Conservation (phyloP, 768 basidiomycete species). For the Atractiella rhizophila region DNA sequence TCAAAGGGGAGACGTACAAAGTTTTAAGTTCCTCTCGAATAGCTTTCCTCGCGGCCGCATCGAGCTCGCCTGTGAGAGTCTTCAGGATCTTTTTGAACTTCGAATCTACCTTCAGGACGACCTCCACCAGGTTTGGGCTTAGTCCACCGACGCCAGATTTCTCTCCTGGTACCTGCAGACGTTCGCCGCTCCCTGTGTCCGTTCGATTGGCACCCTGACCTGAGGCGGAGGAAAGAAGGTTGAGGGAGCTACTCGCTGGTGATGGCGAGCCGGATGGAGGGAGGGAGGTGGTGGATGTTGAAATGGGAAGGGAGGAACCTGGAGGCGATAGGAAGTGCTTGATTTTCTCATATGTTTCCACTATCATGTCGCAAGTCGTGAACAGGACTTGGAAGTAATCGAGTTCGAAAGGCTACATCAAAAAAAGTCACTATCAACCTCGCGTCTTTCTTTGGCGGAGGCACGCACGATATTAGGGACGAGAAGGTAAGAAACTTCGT, state of each 20-base stretch:
- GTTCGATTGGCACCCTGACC: too few species aligned
- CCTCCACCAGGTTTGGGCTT: slow-evolving; percentile 29
- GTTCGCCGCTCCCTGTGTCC: not conserved
- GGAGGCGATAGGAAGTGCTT: slow-evolving; percentile 48
- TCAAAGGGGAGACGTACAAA: too few species aligned
- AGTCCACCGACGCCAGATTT: slow-evolving; percentile 4
- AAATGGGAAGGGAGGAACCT: not conserved
- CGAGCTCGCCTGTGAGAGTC: slow-evolving; percentile 53
- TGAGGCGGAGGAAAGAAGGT: too few species aligned
- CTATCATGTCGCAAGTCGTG: slow-evolving; percentile 65
- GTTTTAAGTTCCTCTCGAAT: slow-evolving; percentile 15
- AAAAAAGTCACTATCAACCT: not conserved
- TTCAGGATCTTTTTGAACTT: slow-evolving; percentile 83
- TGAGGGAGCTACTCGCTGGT: too few species aligned
- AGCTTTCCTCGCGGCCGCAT: slow-evolving; percentile 21
- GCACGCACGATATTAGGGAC: slow-evolving; percentile 11
- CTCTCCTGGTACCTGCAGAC: not conserved
- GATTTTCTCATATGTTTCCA: slow-evolving; percentile 71
- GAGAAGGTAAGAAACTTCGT: slow-evolving; percentile 11
- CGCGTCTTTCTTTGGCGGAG: not conserved
- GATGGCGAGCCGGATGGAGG: not conserved
- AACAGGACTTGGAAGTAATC: slow-evolving; percentile 75
- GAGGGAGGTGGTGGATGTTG: not conserved
- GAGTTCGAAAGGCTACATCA: slow-evolving; percentile 47
- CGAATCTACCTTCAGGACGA: slow-evolving; percentile 51